phyloP scores from a whole-genome alignment of 2,329 filamentous ascomycete species.

The Scolecobasidium constrictum region DNA sequence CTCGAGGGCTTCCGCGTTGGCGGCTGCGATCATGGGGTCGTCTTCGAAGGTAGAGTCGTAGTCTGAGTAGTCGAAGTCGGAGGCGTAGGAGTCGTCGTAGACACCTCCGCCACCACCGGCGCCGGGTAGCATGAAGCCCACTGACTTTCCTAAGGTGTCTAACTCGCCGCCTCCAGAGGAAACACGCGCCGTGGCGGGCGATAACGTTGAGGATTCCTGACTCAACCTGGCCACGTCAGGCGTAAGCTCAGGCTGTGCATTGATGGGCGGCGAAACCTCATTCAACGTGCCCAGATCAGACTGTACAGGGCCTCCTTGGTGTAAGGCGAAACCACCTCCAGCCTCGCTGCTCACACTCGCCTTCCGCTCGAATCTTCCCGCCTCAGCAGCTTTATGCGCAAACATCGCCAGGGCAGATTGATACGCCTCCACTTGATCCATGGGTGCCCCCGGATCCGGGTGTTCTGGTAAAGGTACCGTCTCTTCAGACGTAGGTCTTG shows the following conservation, averaged over 20 bases:
- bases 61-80: constrained; percentile 18
- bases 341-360: constrained; percentile 32
- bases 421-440: constrained; percentile 55
- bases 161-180: constrained; percentile 11
- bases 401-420: constrained; percentile 78
- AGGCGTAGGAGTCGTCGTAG: constrained; percentile 36
- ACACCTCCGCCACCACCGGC: constrained; percentile 8
- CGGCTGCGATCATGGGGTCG: constrained; percentile 85
- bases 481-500: constrained; percentile 2
- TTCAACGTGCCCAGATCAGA: constrained; percentile 15
- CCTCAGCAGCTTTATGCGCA: constrained; percentile 62
- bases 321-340: neutral
- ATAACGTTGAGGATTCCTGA: constrained; percentile 27
- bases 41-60: constrained; percentile 51
- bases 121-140: constrained; percentile 14
- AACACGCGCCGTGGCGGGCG: constrained; percentile 22
- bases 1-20: constrained; percentile 86
- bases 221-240: constrained; percentile 40
- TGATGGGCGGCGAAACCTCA: constrained; percentile 21
- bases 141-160: neutral
- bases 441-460: constrained; percentile 21
- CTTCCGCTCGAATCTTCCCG: constrained; percentile 62
- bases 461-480: constrained; percentile 14
- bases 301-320: neutral
- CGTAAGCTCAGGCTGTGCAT: constrained; percentile 33